These are phyloP conservation scores for Aspergillus novofumigatus DNA, from an alignment of 2,329 filamentous ascomycete species.

Conservation along the genomic window DNA sequence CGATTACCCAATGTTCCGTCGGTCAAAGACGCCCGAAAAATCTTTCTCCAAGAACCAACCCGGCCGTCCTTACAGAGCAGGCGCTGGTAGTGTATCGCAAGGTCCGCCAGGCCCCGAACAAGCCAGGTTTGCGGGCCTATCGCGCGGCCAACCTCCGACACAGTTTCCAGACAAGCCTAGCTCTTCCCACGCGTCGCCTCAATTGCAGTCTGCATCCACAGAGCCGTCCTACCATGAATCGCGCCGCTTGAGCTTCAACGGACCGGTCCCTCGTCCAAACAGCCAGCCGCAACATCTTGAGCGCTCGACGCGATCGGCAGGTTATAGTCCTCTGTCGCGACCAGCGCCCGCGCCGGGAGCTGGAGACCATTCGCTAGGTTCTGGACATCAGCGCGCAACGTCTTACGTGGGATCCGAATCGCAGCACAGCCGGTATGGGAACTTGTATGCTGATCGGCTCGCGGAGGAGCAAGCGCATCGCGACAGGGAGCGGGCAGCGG, in stretches of 20 bases:
- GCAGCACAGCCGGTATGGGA: conserved; percentile 29
- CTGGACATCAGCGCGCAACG: conserved; percentile 20
- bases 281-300: conserved; percentile 40
- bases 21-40: conserved; percentile 71
- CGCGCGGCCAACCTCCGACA: conserved; percentile 25
- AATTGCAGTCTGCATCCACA: conserved; percentile 30
- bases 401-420: conserved; percentile 30
- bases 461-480: conserved; percentile 33
- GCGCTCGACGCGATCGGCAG: conserved; percentile 25
- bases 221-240: conserved; percentile 32
- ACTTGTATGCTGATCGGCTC: conserved; percentile 33
- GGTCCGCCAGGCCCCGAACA: conserved; percentile 23
- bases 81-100: conserved; percentile 30
- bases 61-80: conserved; percentile 34
- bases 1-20: conserved; percentile 60
- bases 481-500: conserved; percentile 28
- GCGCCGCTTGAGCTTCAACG: conserved; percentile 42
- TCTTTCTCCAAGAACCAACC: conserved; percentile 48
- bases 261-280: conserved; percentile 40
- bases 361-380: conserved; percentile 20
- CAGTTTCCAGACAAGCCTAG: conserved; percentile 35
- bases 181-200: conserved; percentile 32
- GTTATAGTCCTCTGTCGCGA: conserved; percentile 34
- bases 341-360: conserved; percentile 18
- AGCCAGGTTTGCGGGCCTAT: conserved; percentile 28